Evolutionary conservation across 2,329 filamentous ascomycete genomes (phyloP).

Genomic region (Neoarthrinium moseri): DNA sequence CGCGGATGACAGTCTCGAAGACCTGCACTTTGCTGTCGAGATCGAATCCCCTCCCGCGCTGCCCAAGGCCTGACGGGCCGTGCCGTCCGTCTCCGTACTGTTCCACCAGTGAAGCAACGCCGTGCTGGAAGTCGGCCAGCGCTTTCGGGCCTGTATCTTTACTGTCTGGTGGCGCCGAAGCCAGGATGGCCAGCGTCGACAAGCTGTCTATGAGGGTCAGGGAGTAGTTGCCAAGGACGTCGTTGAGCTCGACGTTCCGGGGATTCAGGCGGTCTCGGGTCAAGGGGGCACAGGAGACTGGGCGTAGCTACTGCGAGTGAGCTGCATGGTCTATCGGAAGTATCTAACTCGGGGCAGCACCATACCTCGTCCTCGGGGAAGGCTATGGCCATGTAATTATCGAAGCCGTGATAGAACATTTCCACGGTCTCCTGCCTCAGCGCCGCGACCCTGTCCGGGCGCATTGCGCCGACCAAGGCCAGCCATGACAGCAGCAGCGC

Average conservation of each 20-base stretch:
- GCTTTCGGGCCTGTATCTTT: constrained; percentile 58
- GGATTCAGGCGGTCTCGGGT: constrained; percentile 81
- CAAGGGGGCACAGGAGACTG: constrained; percentile 79
- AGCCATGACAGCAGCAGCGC: constrained; percentile 38
- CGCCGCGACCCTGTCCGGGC: constrained; percentile 50
- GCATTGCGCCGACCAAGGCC: constrained; percentile 46
- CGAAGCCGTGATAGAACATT: constrained; percentile 96
- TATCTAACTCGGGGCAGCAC: not conserved
- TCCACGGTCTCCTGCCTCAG: constrained; percentile 62
- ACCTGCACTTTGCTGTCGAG: constrained; percentile 98
- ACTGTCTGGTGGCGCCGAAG: constrained; percentile 65
- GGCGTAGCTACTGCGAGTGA: constrained; percentile 61
- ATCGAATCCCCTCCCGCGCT: constrained; percentile 79
- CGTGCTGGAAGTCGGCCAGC: constrained; percentile 74
- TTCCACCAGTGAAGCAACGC: constrained; percentile 71
- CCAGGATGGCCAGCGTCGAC: constrained; percentile 89
- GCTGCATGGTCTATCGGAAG: not conserved
- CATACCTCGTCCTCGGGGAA: constrained; percentile 89
- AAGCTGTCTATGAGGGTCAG: constrained; percentile 93
- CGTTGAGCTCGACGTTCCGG: constrained; percentile 82
- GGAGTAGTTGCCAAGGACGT: constrained; percentile 95
- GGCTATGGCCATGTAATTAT: constrained; percentile 90
- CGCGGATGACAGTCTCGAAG: constrained; percentile 95
- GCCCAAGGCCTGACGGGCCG: constrained; percentile 67
- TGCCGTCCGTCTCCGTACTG: constrained; percentile 83